Conservation (phyloP, 805 yeast genomes). For the Huiozyma sinensis region DNA sequence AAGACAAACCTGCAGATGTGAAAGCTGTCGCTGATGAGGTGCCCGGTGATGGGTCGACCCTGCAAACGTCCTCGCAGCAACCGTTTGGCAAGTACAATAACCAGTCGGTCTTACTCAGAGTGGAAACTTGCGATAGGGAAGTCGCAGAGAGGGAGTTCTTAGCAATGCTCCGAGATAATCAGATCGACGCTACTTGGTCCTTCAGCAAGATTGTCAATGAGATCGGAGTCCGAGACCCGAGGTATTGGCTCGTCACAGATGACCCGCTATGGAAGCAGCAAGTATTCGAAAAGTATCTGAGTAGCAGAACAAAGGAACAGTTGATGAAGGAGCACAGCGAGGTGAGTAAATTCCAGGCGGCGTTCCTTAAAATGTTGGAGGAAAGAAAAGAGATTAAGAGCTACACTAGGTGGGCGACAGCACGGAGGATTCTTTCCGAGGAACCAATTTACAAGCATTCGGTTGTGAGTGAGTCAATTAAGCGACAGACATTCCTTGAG, state of each 20-base stretch:
- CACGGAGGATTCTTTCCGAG: conserved; percentile 41
- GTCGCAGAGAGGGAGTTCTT: conserved; percentile 39
- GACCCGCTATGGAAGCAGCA: conserved; percentile 52
- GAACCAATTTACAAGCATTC: conserved; percentile 60
- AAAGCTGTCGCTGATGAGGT: not conserved
- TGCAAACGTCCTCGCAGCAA: not conserved
- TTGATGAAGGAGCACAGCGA: conserved; percentile 42
- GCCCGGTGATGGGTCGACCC: not conserved
- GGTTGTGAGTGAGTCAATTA: conserved; percentile 46
- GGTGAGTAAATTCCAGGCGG: conserved; percentile 43
- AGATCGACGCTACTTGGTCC: conserved; percentile 68
- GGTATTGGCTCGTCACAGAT: conserved; percentile 52
- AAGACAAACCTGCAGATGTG: not conserved
- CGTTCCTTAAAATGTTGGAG: conserved; percentile 40
- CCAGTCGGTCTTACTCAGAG: conserved; percentile 22
- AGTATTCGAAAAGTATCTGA: conserved; percentile 55
- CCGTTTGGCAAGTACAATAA: conserved; percentile 7
- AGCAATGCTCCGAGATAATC: conserved; percentile 40
- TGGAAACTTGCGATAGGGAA: conserved; percentile 16
- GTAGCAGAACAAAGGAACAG: conserved; percentile 40
- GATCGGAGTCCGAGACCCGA: conserved; percentile 42
- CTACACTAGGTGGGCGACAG: conserved; percentile 55
- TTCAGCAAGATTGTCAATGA: conserved; percentile 52
- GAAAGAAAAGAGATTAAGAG: conserved; percentile 36
- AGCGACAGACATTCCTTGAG: conserved; percentile 42